Percentiles rank a stretch among this genome's conserved stretches.
These are phyloP conservation scores for Pyrus hybrid DNA, from an alignment of 331 rosid species.

Conservation along the genomic window DNA sequence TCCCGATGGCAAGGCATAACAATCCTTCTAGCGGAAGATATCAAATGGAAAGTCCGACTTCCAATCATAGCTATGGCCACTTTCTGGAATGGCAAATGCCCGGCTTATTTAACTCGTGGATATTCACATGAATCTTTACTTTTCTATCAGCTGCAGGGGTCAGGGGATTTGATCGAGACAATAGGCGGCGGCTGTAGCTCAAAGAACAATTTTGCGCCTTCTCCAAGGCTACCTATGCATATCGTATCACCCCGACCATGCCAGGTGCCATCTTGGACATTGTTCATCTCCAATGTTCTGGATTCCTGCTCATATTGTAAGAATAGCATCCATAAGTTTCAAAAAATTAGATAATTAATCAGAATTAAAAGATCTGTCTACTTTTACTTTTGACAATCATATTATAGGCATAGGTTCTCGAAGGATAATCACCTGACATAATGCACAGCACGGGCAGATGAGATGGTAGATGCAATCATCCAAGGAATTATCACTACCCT, in stretches of 20 bases:
- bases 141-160: constrained; percentile 15
- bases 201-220: constrained; percentile 39
- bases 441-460: constrained; percentile 83
- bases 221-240: constrained; percentile 57
- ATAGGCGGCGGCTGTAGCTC: constrained; percentile 57
- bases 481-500: constrained; percentile 76
- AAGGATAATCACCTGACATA: constrained; percentile 63
- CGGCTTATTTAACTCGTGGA: constrained; percentile 18
- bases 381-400: too few species aligned
- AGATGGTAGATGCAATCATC: constrained; percentile 84
- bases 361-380: too few species aligned
- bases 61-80: not conserved
- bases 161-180: constrained; percentile 32
- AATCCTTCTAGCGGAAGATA: not conserved
- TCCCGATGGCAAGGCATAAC: not conserved
- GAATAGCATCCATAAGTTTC: constrained; percentile 4
- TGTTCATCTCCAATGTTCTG: constrained; percentile 90
- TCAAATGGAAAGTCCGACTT: not conserved
- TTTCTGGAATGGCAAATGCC: not conserved
- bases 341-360: not conserved
- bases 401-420: constrained; percentile 3
- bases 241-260: constrained; percentile 86
- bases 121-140: constrained; percentile 10
- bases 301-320: constrained; percentile 54
- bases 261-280: constrained; percentile 95